Evolutionary conservation across 176 grass and related monocot species (phyloP), one percentile per base, ranked within the genome.

Genomic region (Stipa capillata): DNA sequence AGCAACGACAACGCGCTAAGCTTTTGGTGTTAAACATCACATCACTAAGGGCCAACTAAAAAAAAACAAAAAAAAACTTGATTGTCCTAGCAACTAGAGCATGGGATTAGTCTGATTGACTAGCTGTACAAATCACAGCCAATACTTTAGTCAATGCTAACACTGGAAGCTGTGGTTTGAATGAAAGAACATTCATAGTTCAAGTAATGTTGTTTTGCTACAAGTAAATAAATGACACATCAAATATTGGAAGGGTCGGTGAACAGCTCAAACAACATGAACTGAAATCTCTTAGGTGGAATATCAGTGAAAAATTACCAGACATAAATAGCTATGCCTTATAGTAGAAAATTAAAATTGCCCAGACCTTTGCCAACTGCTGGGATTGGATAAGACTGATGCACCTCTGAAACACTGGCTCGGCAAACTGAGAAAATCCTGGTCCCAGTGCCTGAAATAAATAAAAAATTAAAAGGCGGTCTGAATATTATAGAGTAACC

Each of bases 401-500:
- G 74, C 96, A 95, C 60, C 96, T 91, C 74, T 89, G 84, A 74
- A 95, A 99, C 28, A 99, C 96, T 52, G 96, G 96, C 73, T 99
- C 96, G 49, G 96, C 90, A 89, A 99, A 99, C 39, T 92, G 92
- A 58, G 88, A 90, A 88, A 99, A 99, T 75, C 90, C 96, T 42
- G 92, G 88, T 72, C 96, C 96, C 37, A 99, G 57, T 47, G 96
- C 92, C 96, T 99, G 88, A 80, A 90, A 84, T 4, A 67, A 61
- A n/a, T n/a, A n/a, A 73, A 53, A 54, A 57, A 63, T 56, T 31
- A 28, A 62, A 72, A 58, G 17, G 23, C 9, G 50, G 28, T 29
- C 13, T 8, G 4, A 42, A 76, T 73, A 64, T 31, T 33, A 6
- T 28, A 32, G 40, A 44, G n/a, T n/a, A n/a, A n/a, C n/a, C n/a